Conservation (phyloP, 768 basidiomycete species). For the Sarcodon sp. region DNA sequence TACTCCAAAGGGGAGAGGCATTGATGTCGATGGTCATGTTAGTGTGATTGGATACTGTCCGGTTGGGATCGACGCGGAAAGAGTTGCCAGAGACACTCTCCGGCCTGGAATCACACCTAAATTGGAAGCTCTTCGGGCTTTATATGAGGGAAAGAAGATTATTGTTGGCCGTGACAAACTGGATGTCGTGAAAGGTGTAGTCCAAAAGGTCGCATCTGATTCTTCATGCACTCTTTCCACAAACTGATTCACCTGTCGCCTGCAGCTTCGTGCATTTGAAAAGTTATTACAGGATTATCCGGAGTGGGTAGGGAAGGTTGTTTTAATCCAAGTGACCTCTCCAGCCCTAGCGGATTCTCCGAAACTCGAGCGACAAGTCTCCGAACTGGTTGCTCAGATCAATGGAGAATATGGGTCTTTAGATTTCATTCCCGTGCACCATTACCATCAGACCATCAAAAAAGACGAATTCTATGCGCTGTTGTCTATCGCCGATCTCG, state of each 20-base stretch:
- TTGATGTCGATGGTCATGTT: slow-evolving; percentile 82
- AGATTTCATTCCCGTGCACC: slow-evolving; percentile 95
- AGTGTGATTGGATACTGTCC: slow-evolving; percentile 82
- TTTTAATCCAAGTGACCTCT: slow-evolving; percentile 86
- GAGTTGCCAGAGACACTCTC: slow-evolving; percentile 71
- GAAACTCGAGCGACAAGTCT: slow-evolving; percentile 86
- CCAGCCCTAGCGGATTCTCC: slow-evolving; percentile 88
- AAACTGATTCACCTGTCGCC: not conserved
- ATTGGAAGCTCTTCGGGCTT: slow-evolving; percentile 62
- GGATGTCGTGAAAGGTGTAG: slow-evolving; percentile 95
- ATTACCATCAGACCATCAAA: slow-evolving; percentile 96
- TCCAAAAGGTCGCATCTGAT: slow-evolving; percentile 63
- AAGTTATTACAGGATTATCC: slow-evolving; percentile 90
- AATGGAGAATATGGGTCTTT: slow-evolving; percentile 92
- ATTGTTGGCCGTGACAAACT: slow-evolving; percentile 96
- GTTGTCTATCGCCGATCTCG: slow-evolving; percentile 85
- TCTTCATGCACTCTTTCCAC: not conserved
- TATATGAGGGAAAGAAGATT: slow-evolving; percentile 97
- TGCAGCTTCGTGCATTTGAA: slow-evolving; percentile 87
- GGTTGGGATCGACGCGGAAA: slow-evolving; percentile 88
- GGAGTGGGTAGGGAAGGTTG: slow-evolving; percentile 87
- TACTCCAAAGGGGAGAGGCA: slow-evolving; percentile 31
- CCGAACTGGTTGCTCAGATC: slow-evolving; percentile 88
- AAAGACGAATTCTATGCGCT: slow-evolving; percentile 98
- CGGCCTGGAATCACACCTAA: slow-evolving; percentile 84